These are phyloP conservation scores for Vachellia collinsii DNA, from an alignment of 306 rosid genomes.

Conservation along the genomic window DNA sequence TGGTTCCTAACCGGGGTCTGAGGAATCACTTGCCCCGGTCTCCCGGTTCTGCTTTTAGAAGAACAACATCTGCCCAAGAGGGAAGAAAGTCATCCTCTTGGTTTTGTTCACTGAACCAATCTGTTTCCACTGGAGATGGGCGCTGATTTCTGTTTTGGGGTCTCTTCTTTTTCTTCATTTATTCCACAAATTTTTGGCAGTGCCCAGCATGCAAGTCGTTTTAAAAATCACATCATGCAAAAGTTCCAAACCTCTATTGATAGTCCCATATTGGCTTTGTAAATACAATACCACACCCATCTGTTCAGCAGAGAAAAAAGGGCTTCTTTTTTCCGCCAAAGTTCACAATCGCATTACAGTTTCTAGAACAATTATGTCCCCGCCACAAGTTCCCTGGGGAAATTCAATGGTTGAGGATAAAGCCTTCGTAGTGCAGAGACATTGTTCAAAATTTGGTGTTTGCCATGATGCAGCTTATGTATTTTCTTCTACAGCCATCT, in stretches of 20 bases:
- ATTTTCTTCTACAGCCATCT: neutral
- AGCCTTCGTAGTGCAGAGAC: neutral
- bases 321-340: neutral
- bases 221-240: neutral
- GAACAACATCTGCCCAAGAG: conserved; percentile 58
- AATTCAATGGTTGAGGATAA: neutral
- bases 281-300: conserved; percentile 40
- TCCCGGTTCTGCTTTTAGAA: conserved; percentile 58
- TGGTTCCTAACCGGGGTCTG: conserved; percentile 57
- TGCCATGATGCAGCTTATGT: neutral
- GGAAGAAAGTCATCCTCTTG: conserved; percentile 57
- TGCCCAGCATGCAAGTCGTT: neutral
- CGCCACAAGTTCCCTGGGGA: neutral
- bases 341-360: conserved; percentile 18
- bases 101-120: conserved; percentile 78
- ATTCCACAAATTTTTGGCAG: conserved; percentile 18
- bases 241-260: conserved; percentile 16
- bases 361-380: neutral
- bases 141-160: conserved; percentile 47
- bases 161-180: neutral
- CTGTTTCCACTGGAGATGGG: conserved; percentile 60
- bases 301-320: conserved; percentile 30
- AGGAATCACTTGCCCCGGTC: conserved; percentile 53
- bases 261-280: conserved; percentile 38
- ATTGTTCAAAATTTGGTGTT: neutral